Percentiles rank a stretch among this genome's conserved stretches.
Evolutionary conservation across 352 stramenopile species (phyloP).

Genomic region (Detonula confervacea): DNA sequence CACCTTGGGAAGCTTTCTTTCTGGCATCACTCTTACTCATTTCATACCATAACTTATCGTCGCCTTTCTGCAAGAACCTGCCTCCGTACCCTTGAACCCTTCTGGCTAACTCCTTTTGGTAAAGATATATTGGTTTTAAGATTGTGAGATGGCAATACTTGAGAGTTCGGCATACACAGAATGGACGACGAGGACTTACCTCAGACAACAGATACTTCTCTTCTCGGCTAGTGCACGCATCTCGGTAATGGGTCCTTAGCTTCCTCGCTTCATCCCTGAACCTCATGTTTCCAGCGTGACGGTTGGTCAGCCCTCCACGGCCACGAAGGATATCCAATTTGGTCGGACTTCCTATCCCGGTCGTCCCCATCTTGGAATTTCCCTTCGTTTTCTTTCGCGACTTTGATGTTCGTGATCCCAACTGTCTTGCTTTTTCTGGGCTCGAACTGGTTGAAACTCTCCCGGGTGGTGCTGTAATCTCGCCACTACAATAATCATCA

Average conservation of each 20-base stretch:
- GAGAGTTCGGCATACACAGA: no score
- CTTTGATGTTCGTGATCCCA: neutral
- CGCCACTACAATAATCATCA: neutral
- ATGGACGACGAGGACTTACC: no score
- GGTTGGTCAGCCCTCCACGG: slow-evolving; percentile 45
- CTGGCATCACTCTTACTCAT: slow-evolving; percentile 35
- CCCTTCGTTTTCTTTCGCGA: neutral
- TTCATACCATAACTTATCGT: slow-evolving; percentile 44
- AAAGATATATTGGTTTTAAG: no score
- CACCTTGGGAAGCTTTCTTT: slow-evolving; percentile 54
- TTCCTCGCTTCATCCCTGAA: slow-evolving; percentile 53
- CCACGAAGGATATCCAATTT: slow-evolving; percentile 42
- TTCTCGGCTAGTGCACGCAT: no score
- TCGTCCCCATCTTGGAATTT: neutral
- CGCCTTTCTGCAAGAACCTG: slow-evolving; percentile 45
- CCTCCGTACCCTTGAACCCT: slow-evolving; percentile 50
- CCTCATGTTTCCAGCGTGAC: slow-evolving; percentile 39
- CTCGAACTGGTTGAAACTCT: neutral
- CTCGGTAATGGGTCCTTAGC: no score
- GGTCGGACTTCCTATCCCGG: neutral
- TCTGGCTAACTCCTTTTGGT: slow-evolving; percentile 24
- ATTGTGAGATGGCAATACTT: no score
- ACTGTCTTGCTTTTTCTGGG: neutral
- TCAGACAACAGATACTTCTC: no score
- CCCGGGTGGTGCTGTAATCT: neutral